A percentile compares a stretch with the other conserved stretches of the same genome.
phyloP scores from a whole-genome alignment of 2,329 filamentous ascomycete genomes.

The Chaetomium globosum region DNA sequence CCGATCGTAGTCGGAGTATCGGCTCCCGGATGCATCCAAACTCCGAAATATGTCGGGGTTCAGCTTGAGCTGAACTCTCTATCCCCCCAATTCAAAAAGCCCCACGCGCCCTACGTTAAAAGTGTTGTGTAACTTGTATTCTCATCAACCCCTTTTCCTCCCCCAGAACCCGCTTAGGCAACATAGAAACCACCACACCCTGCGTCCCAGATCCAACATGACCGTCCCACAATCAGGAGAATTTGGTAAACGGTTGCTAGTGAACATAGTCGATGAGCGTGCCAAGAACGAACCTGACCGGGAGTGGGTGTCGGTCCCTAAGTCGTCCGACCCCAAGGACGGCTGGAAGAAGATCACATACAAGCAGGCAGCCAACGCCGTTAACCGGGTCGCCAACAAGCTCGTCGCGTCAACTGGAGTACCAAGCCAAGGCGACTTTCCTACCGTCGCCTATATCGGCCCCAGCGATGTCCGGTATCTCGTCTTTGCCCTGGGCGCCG shows the following conservation, averaged over 20 bases:
- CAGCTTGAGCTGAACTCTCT: no score
- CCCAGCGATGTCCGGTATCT: conserved; percentile 42
- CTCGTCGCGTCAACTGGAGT: conserved; percentile 40
- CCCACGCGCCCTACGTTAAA: no score
- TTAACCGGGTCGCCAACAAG: conserved; percentile 46
- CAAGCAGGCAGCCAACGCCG: conserved; percentile 45
- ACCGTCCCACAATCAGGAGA: neutral
- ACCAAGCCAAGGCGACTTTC: conserved; percentile 37
- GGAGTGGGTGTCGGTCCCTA: conserved; percentile 44
- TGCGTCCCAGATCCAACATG: neutral
- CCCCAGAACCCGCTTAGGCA: no score
- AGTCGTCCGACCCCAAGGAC: conserved; percentile 43
- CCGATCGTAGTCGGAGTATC: no score
- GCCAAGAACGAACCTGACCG: conserved; percentile 42
- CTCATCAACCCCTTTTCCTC: no score
- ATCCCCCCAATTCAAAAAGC: no score
- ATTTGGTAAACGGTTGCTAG: conserved; percentile 42
- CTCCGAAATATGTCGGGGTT: no score
- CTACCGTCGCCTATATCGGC: conserved; percentile 52
- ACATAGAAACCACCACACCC: no score
- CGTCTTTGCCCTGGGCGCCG: conserved; percentile 35
- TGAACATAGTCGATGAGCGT: conserved; percentile 46
- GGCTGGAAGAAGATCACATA: conserved; percentile 48
- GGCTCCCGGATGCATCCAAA: no score
- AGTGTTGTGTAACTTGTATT: no score